phyloP scores from a whole-genome alignment of 2,329 filamentous ascomycete species.

The Pseudogymnoascus sp. region DNA sequence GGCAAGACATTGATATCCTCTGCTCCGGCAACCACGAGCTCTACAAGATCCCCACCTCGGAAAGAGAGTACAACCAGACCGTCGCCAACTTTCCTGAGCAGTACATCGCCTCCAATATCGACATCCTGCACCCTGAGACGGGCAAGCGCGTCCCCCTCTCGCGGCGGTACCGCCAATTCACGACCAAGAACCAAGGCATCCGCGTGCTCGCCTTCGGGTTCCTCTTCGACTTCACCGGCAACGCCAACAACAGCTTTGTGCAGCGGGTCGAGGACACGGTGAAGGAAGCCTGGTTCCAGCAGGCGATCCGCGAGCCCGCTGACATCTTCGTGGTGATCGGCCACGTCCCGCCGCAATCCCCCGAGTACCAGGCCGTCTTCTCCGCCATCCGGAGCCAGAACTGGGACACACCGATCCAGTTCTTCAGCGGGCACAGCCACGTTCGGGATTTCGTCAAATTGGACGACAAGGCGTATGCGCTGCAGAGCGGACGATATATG shows the following conservation, averaged over 20 bases:
- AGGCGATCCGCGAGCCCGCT: slow-evolving; percentile 63
- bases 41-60: slow-evolving; percentile 70
- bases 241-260: slow-evolving; percentile 84
- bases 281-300: slow-evolving; percentile 79
- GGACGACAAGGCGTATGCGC: slow-evolving; percentile 66
- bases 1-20: slow-evolving; percentile 76
- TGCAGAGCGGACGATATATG: slow-evolving; percentile 87
- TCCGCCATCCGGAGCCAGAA: slow-evolving; percentile 67
- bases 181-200: slow-evolving; percentile 79
- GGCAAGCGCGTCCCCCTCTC: slow-evolving; percentile 68
- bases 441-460: slow-evolving; percentile 77
- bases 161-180: slow-evolving; percentile 78
- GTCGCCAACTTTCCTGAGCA: slow-evolving; percentile 72
- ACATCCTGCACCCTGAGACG: slow-evolving; percentile 68
- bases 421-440: slow-evolving; percentile 86
- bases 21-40: slow-evolving; percentile 93
- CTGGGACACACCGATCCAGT: slow-evolving; percentile 77
- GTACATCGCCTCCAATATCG: slow-evolving; percentile 87
- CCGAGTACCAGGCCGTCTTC: slow-evolving; percentile 71
- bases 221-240: slow-evolving; percentile 85
- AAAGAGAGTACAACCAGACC: slow-evolving; percentile 68
- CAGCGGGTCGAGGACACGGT: slow-evolving; percentile 72
- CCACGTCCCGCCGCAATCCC: slow-evolving; percentile 73
- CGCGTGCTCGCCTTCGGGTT: slow-evolving; percentile 89
- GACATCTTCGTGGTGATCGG: slow-evolving; percentile 83